These are phyloP conservation scores for Zymoseptoria passerinii DNA, from an alignment of 2,329 filamentous ascomycete genomes.

Conservation along the genomic window DNA sequence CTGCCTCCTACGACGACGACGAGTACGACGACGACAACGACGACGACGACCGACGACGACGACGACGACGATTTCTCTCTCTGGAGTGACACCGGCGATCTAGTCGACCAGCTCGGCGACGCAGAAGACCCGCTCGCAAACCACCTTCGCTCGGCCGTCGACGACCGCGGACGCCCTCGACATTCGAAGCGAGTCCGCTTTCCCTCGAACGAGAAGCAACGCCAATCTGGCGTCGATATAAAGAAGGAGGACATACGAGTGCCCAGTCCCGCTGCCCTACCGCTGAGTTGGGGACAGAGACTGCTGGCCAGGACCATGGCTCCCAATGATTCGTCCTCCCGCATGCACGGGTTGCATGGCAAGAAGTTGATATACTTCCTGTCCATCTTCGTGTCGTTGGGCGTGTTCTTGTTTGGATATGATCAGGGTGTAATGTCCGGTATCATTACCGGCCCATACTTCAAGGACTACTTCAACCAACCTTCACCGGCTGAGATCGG, in stretches of 20 bases:
- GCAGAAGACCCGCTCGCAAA: conserved; percentile 72
- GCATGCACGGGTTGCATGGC: conserved; percentile 86
- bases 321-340: conserved; percentile 57
- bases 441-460: conserved; percentile 64
- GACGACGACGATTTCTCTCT: conserved; percentile 60
- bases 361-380: conserved; percentile 77
- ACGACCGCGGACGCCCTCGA: conserved; percentile 35
- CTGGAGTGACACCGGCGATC: conserved; percentile 91
- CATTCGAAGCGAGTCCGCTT: conserved; percentile 60
- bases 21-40: conserved; percentile 36
- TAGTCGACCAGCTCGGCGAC: conserved; percentile 82
- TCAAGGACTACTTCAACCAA: conserved; percentile 86
- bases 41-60: conserved; percentile 34
- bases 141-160: conserved; percentile 57
- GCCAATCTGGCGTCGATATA: conserved; percentile 29
- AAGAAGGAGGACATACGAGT: conserved; percentile 74
- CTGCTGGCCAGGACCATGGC: conserved; percentile 80
- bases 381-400: conserved; percentile 43
- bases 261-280: conserved; percentile 57
- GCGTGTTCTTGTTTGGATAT: conserved; percentile 83
- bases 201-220: conserved; percentile 40
- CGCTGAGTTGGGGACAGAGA: conserved; percentile 58
- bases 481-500: conserved; percentile 81
- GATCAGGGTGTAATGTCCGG: conserved; percentile 85
- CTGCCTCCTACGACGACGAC: conserved; percentile 15